A percentile compares a stretch with the other conserved stretches of the same genome.
These are phyloP conservation scores for Dactylellina parvicollis DNA, from an alignment of 2,329 filamentous ascomycete genomes.

Conservation along the genomic window DNA sequence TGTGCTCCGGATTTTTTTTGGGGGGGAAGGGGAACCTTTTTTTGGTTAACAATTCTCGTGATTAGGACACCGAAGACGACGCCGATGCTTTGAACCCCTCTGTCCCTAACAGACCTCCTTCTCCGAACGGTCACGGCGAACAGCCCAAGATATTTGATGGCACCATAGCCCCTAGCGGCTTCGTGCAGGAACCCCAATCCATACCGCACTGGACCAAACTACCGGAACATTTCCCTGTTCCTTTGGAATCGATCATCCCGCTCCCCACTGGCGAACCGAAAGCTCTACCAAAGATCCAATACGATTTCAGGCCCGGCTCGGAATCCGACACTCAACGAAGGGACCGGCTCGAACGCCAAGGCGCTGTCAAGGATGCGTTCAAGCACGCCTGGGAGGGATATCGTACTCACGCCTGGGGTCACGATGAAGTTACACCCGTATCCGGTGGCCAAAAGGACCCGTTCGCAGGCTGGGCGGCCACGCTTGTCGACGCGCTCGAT, in stretches of 20 bases:
- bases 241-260: constrained; percentile 74
- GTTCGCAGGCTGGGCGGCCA: constrained; percentile 92
- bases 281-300: constrained; percentile 79
- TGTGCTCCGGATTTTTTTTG: background rate
- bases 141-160: background rate
- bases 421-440: constrained; percentile 85
- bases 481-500: constrained; percentile 82
- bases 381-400: constrained; percentile 84
- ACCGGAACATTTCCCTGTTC: constrained; percentile 80
- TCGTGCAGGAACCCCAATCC: background rate
- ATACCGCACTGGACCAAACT: constrained; percentile 75
- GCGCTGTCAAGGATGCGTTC: constrained; percentile 77
- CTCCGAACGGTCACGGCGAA: constrained; percentile 5
- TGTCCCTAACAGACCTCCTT: background rate
- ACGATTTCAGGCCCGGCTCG: constrained; percentile 69
- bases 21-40: too few species aligned
- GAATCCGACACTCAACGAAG: constrained; percentile 71
- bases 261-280: constrained; percentile 78
- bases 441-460: constrained; percentile 75
- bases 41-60: too few species aligned
- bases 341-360: constrained; percentile 72
- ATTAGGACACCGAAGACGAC: background rate
- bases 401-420: constrained; percentile 79
- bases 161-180: background rate
- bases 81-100: background rate